These are phyloP conservation scores for Logfia minima DNA, from an alignment of 129 eudicot species.

Conservation along the genomic window DNA sequence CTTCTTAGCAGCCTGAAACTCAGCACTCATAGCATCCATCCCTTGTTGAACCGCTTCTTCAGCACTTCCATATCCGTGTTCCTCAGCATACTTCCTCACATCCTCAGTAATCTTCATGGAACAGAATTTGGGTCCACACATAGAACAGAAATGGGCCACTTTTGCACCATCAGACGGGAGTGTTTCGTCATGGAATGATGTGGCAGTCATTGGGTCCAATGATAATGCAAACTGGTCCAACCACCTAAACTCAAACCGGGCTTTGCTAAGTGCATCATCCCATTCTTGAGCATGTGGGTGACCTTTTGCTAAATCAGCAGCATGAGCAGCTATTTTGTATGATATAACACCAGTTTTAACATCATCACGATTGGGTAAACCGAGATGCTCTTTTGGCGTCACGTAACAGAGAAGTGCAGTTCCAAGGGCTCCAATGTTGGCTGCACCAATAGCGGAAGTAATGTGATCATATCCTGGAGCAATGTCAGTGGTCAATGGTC, in stretches of 20 bases:
- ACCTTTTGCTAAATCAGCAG: constrained; percentile 88
- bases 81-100: constrained; percentile 95
- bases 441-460: constrained; percentile 98
- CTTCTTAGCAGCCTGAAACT: constrained; percentile 88
- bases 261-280: constrained; percentile 98
- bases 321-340: constrained; percentile 96
- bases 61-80: constrained; percentile 95
- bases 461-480: constrained; percentile 99
- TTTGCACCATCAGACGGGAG: constrained; percentile 95
- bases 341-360: constrained; percentile 93
- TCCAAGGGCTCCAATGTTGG: constrained; percentile 97
- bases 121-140: constrained; percentile 99
- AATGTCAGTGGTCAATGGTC: constrained; percentile 93
- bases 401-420: constrained; percentile 96
- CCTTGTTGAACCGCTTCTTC: constrained; percentile 91
- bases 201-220: constrained; percentile 92
- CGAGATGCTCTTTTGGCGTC: constrained; percentile 97
- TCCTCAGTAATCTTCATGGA: constrained; percentile 99
- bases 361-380: constrained; percentile 89
- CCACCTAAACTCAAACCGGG: constrained; percentile 96
- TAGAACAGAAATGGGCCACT: constrained; percentile 98
- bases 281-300: constrained; percentile 97
- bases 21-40: constrained; percentile 99
- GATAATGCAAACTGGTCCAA: constrained; percentile 96
- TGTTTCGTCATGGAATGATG: constrained; percentile 94